A percentile compares a stretch with the other conserved stretches of the same genome.
phyloP scores from a whole-genome alignment of 805 yeast genomes.

The Pichia kluyveri region DNA sequence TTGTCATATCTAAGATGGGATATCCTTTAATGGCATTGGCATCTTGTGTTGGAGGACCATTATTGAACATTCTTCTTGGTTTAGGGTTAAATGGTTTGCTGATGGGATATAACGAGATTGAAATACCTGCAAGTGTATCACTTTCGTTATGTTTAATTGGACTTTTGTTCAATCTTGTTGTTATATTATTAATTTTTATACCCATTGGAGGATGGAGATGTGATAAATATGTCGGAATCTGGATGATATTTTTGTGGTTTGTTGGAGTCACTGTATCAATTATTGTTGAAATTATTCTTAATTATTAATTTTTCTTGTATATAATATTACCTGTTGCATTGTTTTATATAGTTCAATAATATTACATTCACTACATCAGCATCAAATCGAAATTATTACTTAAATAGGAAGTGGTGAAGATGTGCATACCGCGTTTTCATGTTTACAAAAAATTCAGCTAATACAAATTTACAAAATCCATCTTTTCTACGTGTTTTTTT shows the following conservation, averaged over 20 bases:
- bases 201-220: conserved; percentile 35
- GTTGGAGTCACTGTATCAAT: conserved; percentile 29
- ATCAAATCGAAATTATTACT: neutral
- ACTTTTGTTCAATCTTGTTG: conserved; percentile 29
- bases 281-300: conserved; percentile 16
- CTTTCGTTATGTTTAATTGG: conserved; percentile 34
- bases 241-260: conserved; percentile 34
- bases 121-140: conserved; percentile 27
- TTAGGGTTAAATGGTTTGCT: conserved; percentile 67
- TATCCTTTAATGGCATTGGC: conserved; percentile 87
- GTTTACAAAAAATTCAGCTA: neutral
- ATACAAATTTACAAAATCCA: no score
- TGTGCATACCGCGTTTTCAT: neutral
- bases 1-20: conserved; percentile 73
- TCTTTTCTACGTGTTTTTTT: neutral
- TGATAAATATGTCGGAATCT: conserved; percentile 29
- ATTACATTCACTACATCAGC: neutral
- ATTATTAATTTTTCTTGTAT: neutral
- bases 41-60: conserved; percentile 92
- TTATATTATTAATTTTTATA: conserved; percentile 29
- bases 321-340: no score
- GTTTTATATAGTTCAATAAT: no score
- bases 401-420: neutral
- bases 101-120: conserved; percentile 22
- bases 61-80: conserved; percentile 69